Percentiles rank a stretch among this genome's conserved stretches.
These are phyloP conservation scores for Populus simonii DNA, from an alignment of 345 rosid species.

Conservation along the genomic window DNA sequence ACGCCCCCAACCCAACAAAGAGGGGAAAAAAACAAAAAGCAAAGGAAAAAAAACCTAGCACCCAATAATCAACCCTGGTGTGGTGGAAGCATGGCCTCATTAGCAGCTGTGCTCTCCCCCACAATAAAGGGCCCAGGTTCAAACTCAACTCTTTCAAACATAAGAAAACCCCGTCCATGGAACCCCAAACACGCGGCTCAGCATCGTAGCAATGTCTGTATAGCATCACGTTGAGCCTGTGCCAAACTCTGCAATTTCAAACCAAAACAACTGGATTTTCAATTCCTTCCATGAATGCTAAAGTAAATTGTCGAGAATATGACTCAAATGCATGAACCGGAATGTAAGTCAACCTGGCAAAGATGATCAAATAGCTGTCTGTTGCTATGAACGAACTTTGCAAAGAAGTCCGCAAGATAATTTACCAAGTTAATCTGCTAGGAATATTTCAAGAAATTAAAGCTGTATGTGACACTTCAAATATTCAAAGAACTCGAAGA, in stretches of 20 bases:
- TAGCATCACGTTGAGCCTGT: slow-evolving; percentile 45
- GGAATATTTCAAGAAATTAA: slow-evolving; percentile 11
- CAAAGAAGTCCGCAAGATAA: slow-evolving; percentile 60
- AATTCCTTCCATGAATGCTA: neutral
- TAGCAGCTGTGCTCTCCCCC: neutral
- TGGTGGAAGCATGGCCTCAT: neutral
- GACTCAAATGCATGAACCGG: slow-evolving; percentile 8
- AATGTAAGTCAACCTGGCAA: slow-evolving; percentile 52
- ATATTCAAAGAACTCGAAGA: neutral
- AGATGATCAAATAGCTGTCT: slow-evolving; percentile 53
- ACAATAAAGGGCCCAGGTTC: neutral
- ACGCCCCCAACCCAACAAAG: neutral
- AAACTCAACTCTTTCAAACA: neutral
- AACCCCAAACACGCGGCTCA: slow-evolving; percentile 14
- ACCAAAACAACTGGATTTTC: neutral
- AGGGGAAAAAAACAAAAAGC: neutral
- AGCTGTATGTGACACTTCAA: neutral
- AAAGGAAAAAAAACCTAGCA: neutral
- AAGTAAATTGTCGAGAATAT: neutral
- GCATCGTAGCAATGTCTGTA: slow-evolving; percentile 36
- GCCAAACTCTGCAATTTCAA: slow-evolving; percentile 51
- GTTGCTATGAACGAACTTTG: slow-evolving; percentile 50
- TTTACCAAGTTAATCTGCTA: slow-evolving; percentile 71
- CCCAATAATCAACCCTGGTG: neutral
- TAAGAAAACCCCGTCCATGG: neutral